Conservation (phyloP, 2,329 filamentous ascomycete species). For the Neopestalotiopsis sp. region DNA sequence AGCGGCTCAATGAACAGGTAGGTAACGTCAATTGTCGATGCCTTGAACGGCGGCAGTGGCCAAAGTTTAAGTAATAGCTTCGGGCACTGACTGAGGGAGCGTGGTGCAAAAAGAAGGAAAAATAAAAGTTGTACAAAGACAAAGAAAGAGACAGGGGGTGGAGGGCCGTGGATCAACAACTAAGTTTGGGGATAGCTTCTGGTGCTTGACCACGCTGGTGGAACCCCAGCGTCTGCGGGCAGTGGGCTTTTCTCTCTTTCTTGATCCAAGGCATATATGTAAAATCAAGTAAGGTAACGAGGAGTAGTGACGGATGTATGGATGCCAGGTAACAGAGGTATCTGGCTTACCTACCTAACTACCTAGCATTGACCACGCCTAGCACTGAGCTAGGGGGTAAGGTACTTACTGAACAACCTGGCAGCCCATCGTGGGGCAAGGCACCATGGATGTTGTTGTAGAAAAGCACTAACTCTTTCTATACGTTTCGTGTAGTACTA, state of each 20-base stretch:
- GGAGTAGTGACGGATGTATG: neutral
- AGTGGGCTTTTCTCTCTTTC: neutral
- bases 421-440: neutral
- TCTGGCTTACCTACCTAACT: neutral
- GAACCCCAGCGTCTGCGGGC: neutral
- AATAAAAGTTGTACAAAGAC: slow-evolving; percentile 1
- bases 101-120: neutral
- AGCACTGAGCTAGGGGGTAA: neutral
- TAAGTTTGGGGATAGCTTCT: slow-evolving; percentile 12
- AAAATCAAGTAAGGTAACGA: neutral
- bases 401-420: neutral
- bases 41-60: slow-evolving; percentile 5
- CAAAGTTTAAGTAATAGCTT: slow-evolving; percentile 9
- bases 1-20: neutral
- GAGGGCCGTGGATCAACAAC: slow-evolving; percentile 5
- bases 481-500: neutral
- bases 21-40: neutral
- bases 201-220: slow-evolving; percentile 7
- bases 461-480: neutral
- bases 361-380: neutral
- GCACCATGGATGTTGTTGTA: neutral
- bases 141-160: neutral
- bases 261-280: slow-evolving; percentile 1
- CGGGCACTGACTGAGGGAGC: neutral
- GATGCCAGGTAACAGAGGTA: no score